Conservation (phyloP, 768 basidiomycete species). For the Mycena galopus region DNA sequence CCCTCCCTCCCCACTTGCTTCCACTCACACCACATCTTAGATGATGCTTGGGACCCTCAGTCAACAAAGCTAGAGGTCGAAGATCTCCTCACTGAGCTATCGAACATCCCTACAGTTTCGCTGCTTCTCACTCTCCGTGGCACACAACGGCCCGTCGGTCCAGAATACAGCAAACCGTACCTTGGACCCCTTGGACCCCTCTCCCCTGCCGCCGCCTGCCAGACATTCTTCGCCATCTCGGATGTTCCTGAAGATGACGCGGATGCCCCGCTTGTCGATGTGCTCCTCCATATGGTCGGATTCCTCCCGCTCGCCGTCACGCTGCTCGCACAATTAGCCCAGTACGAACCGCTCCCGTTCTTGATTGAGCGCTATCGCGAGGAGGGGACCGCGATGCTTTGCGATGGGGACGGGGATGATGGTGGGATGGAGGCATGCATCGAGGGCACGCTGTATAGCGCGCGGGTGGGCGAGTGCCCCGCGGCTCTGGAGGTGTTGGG, state of each 20-base stretch:
- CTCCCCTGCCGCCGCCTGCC: constrained; percentile 13
- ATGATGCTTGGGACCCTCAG: constrained; percentile 33
- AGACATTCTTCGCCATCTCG: constrained; percentile 33
- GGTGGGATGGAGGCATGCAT: constrained; percentile 24
- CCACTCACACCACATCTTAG: neutral
- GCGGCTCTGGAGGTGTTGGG: constrained; percentile 34
- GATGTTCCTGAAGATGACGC: constrained; percentile 23
- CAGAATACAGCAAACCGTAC: constrained; percentile 32
- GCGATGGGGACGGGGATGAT: constrained; percentile 14
- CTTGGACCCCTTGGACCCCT: constrained; percentile 26
- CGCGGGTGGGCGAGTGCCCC: constrained; percentile 32
- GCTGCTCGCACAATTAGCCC: constrained; percentile 30
- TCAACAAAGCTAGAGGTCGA: constrained; percentile 31
- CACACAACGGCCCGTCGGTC: constrained; percentile 35
- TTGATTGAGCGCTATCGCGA: constrained; percentile 29
- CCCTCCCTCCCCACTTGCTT: neutral
- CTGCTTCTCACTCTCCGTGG: constrained; percentile 34
- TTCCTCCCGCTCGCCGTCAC: constrained; percentile 29
- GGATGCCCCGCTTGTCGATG: constrained; percentile 28
- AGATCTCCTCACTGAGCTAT: constrained; percentile 33
- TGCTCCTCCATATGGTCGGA: constrained; percentile 31
- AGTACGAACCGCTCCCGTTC: constrained; percentile 34
- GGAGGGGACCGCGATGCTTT: constrained; percentile 33
- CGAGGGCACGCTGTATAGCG: constrained; percentile 23
- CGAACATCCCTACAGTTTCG: constrained; percentile 29